A percentile compares a stretch with the other conserved stretches of the same genome.
Evolutionary conservation across 345 rosid species (phyloP).

Genomic region (Ceriops zippeliana): DNA sequence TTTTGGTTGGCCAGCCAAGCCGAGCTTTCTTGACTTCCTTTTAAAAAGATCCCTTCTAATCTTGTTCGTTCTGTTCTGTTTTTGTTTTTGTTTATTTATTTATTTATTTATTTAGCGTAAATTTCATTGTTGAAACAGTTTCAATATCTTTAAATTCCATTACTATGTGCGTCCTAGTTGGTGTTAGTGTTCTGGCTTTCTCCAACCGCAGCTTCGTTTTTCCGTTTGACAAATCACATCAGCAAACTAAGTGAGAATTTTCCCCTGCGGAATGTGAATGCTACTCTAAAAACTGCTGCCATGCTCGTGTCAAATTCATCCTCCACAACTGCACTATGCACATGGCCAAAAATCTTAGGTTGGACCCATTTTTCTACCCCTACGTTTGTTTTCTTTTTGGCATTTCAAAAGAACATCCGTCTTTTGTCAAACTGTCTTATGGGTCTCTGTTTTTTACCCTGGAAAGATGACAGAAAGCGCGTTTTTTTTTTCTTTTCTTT

Average conservation of each 20-base stretch:
- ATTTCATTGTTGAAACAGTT: neutral
- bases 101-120: neutral
- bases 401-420: neutral
- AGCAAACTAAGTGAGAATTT: neutral
- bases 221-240: constrained; percentile 2
- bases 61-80: neutral
- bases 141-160: no score
- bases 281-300: neutral
- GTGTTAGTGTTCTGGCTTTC: neutral
- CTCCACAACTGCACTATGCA: neutral
- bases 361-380: neutral
- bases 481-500: no score
- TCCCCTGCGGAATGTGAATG: neutral
- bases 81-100: no score
- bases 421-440: neutral
- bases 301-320: neutral
- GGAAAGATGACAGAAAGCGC: no score
- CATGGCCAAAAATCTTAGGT: no score
- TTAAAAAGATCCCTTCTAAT: no score
- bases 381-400: neutral
- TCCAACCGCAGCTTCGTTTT: constrained; percentile 13
- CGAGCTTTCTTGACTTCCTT: constrained; percentile 38
- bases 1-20: constrained; percentile 31
- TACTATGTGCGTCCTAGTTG: neutral
- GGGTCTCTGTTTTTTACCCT: neutral